A percentile compares a stretch with the other conserved stretches of the same genome.
phyloP scores from a whole-genome alignment of 1,284 basidiomycete species.

The Naganishia sp. region DNA sequence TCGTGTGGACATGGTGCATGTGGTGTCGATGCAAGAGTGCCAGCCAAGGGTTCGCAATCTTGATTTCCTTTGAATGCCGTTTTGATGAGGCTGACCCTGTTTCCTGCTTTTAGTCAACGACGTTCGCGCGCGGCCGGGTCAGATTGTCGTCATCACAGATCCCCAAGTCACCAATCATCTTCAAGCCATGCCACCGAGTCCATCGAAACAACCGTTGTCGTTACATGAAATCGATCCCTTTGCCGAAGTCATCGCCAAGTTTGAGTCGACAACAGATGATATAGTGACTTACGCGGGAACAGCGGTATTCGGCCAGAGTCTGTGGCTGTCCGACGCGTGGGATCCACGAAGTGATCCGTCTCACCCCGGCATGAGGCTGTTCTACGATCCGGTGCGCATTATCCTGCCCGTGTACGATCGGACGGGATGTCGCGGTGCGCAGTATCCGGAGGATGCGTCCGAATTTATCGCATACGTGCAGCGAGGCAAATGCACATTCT shows the following conservation, averaged over 20 bases:
- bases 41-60: slow-evolving; percentile 10
- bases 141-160: slow-evolving; percentile 78
- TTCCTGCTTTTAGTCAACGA: slow-evolving; percentile 66
- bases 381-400: slow-evolving; percentile 48
- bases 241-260: slow-evolving; percentile 41
- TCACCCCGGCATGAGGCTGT: slow-evolving; percentile 19
- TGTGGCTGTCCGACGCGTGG: slow-evolving; percentile 17
- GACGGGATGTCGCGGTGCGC: slow-evolving; percentile 30
- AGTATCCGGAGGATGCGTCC: slow-evolving; percentile 7
- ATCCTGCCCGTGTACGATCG: slow-evolving; percentile 19
- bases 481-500: slow-evolving; percentile 76
- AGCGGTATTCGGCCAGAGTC: slow-evolving; percentile 64
- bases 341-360: too few relatives aligned
- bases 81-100: background rate
- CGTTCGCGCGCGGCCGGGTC: slow-evolving; percentile 73
- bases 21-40: slow-evolving; percentile 17
- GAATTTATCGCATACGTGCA: slow-evolving; percentile 40
- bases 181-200: slow-evolving; percentile 1
- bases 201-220: background rate
- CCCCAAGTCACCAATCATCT: slow-evolving; percentile 51
- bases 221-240: slow-evolving; percentile 34
- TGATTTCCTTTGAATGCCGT: background rate
- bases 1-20: slow-evolving; percentile 25
- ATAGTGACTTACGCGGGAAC: slow-evolving; percentile 64
- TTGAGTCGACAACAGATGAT: slow-evolving; percentile 26